These are phyloP conservation scores for Epicoccum sorghinum DNA, from an alignment of 2,329 filamentous ascomycete species.

Conservation along the genomic window DNA sequence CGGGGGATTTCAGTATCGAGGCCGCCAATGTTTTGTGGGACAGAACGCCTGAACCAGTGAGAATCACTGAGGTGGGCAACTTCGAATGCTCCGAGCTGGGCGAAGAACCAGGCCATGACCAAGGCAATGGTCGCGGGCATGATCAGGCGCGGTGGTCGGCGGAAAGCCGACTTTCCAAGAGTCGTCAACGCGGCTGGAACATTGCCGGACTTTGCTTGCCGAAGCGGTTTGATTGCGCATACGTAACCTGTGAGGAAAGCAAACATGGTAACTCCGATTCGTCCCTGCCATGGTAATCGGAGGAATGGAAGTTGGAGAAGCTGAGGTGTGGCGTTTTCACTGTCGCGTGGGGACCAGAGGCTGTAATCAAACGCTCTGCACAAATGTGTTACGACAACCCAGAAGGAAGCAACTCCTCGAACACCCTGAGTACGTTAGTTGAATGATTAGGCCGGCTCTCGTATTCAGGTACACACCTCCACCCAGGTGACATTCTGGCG, in stretches of 20 bases:
- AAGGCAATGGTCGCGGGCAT: constrained; percentile 60
- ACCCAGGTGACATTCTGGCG: constrained; percentile 50
- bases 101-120: constrained; percentile 57
- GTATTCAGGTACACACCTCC: constrained; percentile 39
- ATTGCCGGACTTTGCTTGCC: constrained; percentile 57
- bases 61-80: constrained; percentile 56
- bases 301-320: constrained; percentile 59
- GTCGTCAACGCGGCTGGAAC: constrained; percentile 53
- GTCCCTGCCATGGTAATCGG: constrained; percentile 62
- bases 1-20: constrained; percentile 54
- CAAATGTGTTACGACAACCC: constrained; percentile 60
- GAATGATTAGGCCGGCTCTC: not conserved
- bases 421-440: constrained; percentile 51
- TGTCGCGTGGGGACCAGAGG: constrained; percentile 57
- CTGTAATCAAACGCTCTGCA: constrained; percentile 59
- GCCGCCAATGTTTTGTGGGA: constrained; percentile 52
- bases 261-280: constrained; percentile 62
- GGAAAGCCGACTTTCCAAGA: constrained; percentile 61
- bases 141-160: constrained; percentile 59
- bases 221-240: constrained; percentile 61
- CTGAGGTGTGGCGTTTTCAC: constrained; percentile 50
- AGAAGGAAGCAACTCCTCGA: constrained; percentile 59
- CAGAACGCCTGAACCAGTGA: constrained; percentile 59
- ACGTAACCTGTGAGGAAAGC: constrained; percentile 63
- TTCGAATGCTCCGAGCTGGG: constrained; percentile 57